Evolutionary conservation across 1,284 basidiomycete species (phyloP).

Genomic region (Moesziomyces antarcticus): DNA sequence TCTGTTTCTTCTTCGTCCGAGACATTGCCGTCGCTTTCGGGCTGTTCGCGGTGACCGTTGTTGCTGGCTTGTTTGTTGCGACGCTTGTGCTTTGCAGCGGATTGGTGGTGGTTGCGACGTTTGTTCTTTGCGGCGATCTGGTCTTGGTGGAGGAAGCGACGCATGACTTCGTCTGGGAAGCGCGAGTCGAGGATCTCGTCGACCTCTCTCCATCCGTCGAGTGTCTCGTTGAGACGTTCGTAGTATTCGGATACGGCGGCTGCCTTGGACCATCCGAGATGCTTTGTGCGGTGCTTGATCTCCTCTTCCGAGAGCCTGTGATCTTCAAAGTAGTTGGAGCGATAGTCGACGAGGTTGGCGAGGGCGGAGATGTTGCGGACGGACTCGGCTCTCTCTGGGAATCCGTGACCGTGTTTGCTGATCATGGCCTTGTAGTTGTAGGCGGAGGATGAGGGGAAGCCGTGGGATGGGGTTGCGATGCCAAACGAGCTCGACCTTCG

Average conservation of each 20-base stretch:
- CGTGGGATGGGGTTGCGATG: conserved; percentile 20
- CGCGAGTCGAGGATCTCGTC: conserved; percentile 66
- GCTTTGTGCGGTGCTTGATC: conserved; percentile 46
- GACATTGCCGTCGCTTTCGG: conserved; percentile 49
- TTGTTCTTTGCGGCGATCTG: conserved; percentile 15
- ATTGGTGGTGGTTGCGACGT: conserved; percentile 5
- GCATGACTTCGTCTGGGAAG: conserved; percentile 65
- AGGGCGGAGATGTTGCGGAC: conserved; percentile 58
- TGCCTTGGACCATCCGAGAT: conserved; percentile 36
- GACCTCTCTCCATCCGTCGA: conserved; percentile 65
- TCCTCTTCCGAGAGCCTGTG: conserved; percentile 45
- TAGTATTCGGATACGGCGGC: conserved; percentile 56
- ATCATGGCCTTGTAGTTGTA: conserved; percentile 41
- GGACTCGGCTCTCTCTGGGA: conserved; percentile 54
- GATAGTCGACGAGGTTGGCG: conserved; percentile 58
- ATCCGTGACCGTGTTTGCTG: conserved; percentile 49
- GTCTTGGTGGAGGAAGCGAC: conserved; percentile 49
- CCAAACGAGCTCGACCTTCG: conserved; percentile 36
- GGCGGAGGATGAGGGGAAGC: conserved; percentile 35
- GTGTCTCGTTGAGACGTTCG: conserved; percentile 58
- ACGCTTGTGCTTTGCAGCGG: conserved; percentile 24
- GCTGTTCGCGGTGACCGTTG: conserved; percentile 11
- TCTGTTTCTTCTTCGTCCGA: conserved; percentile 57
- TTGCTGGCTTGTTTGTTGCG: conserved; percentile 10
- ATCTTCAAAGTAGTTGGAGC: conserved; percentile 61